A percentile compares a stretch with the other conserved stretches of the same genome.
These are phyloP conservation scores for Zopfochytrium polystomum DNA, from an alignment of 371 early-diverging fungal genomes.

Conservation along the genomic window DNA sequence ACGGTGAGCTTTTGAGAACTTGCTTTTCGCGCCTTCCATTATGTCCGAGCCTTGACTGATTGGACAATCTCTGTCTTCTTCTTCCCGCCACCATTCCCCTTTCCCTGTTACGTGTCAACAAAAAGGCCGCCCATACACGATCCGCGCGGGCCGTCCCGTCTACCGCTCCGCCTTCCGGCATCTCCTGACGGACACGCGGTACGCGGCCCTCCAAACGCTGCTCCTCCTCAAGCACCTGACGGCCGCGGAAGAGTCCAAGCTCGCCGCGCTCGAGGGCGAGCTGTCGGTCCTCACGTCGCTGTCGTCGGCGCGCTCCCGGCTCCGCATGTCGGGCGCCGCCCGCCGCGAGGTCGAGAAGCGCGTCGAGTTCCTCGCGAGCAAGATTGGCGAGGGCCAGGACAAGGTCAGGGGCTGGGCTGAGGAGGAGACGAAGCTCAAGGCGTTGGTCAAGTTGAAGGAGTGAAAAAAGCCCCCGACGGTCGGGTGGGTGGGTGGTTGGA, in stretches of 20 bases:
- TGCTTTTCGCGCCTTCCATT: not conserved
- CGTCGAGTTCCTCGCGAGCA: constrained; percentile 56
- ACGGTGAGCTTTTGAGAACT: constrained; percentile 51
- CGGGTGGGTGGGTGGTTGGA: not conserved
- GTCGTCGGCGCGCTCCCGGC: constrained; percentile 1
- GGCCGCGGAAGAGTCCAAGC: constrained; percentile 62
- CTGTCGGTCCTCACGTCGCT: constrained; percentile 43
- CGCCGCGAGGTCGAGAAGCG: constrained; percentile 51
- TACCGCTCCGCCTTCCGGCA: constrained; percentile 72
- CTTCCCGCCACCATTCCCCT: not conserved
- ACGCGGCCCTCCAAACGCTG: constrained; percentile 77
- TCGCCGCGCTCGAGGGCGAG: constrained; percentile 70
- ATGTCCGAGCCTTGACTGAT: too few relatives aligned
- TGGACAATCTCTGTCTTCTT: not conserved
- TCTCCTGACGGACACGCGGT: constrained; percentile 63
- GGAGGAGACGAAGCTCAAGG: constrained; percentile 47
- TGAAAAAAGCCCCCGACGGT: too few relatives aligned
- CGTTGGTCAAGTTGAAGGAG: constrained; percentile 39
- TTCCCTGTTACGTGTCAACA: too few relatives aligned
- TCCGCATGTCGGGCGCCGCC: constrained; percentile 16
- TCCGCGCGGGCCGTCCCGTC: constrained; percentile 80
- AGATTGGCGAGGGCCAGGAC: constrained; percentile 51
- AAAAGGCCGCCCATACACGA: constrained; percentile 68
- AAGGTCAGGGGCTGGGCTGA: constrained; percentile 54
- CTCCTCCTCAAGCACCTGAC: constrained; percentile 66